Percentiles rank a stretch among this genome's conserved stretches.
Conservation (phyloP, 2,329 filamentous ascomycete species). For the Grosmannia clavigera region DNA sequence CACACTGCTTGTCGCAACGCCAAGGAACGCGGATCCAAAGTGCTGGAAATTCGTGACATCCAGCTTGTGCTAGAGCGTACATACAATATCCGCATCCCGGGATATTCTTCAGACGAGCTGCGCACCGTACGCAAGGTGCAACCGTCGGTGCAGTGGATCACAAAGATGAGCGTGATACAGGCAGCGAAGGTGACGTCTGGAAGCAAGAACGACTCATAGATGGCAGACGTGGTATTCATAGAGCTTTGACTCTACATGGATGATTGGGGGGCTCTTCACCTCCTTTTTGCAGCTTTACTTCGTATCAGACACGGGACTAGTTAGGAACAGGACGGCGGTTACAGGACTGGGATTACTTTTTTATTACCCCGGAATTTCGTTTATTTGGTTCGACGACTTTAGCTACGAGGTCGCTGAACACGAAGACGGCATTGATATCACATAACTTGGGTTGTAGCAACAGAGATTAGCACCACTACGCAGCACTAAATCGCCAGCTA, state of each 20-base stretch:
- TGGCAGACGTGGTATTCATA: background rate
- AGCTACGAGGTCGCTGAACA: background rate
- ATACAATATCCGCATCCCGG: constrained; percentile 86
- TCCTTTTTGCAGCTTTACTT: background rate
- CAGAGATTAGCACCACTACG: background rate
- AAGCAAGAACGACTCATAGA: constrained; percentile 20
- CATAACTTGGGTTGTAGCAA: background rate
- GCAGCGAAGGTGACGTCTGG: constrained; percentile 72
- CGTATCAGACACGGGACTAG: background rate
- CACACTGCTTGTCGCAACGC: constrained; percentile 79
- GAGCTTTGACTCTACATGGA: background rate
- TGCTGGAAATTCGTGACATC: constrained; percentile 78
- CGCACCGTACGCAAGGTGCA: constrained; percentile 89
- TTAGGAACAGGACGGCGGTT: background rate
- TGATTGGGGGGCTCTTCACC: background rate
- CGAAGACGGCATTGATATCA: background rate
- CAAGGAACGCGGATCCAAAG: constrained; percentile 82
- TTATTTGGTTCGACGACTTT: background rate
- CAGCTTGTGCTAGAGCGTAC: constrained; percentile 73
- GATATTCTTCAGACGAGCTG: constrained; percentile 88
- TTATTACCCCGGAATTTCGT: background rate
- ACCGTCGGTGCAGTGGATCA: constrained; percentile 78
- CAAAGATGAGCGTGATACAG: constrained; percentile 94
- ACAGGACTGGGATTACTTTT: background rate
- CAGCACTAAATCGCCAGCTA: background rate